Conservation (phyloP, 2,329 filamentous ascomycete genomes). For the Colletotrichum lini region DNA sequence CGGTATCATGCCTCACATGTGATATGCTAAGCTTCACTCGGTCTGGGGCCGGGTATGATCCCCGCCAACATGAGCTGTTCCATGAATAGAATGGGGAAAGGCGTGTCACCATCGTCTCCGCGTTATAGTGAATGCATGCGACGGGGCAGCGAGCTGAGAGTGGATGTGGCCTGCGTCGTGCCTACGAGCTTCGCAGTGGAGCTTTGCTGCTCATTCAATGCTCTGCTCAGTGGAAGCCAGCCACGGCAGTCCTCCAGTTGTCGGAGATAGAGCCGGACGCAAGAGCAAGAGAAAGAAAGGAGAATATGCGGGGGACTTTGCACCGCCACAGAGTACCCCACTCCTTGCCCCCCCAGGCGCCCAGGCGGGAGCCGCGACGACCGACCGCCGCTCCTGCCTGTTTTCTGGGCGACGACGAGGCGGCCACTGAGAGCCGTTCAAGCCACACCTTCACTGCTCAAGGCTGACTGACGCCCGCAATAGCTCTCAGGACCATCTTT, state of each 20-base stretch:
- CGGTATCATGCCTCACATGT: slow-evolving; percentile 1
- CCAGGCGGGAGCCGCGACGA: neutral
- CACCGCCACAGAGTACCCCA: slow-evolving; percentile 41
- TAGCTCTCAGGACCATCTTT: slow-evolving; percentile 10
- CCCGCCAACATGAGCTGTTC: slow-evolving; percentile 10
- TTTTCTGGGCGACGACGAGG: slow-evolving; percentile 16
- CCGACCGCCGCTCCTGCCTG: slow-evolving; percentile 16
- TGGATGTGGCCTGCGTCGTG: slow-evolving; percentile 11
- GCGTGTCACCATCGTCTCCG: slow-evolving; percentile 24
- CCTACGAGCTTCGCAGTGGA: neutral
- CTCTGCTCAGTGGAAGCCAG: neutral
- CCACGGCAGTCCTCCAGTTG: neutral
- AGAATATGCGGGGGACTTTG: neutral
- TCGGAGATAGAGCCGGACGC: neutral
- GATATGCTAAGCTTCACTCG: neutral
- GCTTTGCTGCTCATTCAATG: neutral
- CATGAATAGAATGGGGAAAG: slow-evolving; percentile 25
- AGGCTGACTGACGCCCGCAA: slow-evolving; percentile 42
- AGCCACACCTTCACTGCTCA: slow-evolving; percentile 37
- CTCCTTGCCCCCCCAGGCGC: too few species aligned
- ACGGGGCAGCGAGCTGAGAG: neutral
- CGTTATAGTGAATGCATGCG: slow-evolving; percentile 11
- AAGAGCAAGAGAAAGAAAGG: too few species aligned
- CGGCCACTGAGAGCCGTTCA: slow-evolving; percentile 27
- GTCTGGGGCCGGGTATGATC: too few species aligned